Evolutionary conservation across 2,329 filamentous ascomycete species (phyloP).

Genomic region (Blastomyces silverae): DNA sequence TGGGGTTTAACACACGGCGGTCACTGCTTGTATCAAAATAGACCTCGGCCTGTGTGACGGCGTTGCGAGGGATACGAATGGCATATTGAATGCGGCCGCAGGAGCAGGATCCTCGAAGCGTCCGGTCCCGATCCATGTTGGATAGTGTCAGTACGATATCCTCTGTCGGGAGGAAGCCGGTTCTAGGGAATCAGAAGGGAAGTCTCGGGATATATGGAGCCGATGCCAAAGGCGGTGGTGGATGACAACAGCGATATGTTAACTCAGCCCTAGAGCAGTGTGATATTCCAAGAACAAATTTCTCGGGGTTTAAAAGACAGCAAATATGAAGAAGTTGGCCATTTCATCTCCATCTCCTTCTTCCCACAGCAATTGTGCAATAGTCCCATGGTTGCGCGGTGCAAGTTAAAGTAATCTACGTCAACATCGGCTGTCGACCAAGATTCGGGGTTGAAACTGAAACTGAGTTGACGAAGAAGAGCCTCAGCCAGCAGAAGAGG

Average conservation of each 20-base stretch:
- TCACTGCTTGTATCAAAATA: conserved; percentile 65
- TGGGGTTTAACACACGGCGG: conserved; percentile 56
- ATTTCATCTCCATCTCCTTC: neutral
- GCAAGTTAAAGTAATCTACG: neutral
- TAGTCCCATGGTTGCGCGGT: neutral
- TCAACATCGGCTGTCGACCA: conserved; percentile 4
- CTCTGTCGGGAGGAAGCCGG: neutral
- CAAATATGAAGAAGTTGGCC: neutral
- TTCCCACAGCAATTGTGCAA: neutral
- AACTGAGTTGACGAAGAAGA: neutral
- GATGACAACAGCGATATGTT: neutral
- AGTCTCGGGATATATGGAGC: neutral
- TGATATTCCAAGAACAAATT: neutral
- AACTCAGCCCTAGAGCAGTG: neutral
- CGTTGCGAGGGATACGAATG: conserved; percentile 59
- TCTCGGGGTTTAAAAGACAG: neutral
- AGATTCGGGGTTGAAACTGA: neutral
- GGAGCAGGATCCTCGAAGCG: conserved; percentile 49
- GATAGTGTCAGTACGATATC: neutral
- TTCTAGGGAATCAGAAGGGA: neutral
- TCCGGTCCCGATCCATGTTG: conserved; percentile 18
- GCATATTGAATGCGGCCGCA: conserved; percentile 82
- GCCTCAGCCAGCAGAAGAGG: too few relatives aligned
- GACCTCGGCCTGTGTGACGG: conserved; percentile 55
- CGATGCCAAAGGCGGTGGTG: neutral